phyloP scores from a whole-genome alignment of 306 rosid genomes.

The Sindora glabra region DNA sequence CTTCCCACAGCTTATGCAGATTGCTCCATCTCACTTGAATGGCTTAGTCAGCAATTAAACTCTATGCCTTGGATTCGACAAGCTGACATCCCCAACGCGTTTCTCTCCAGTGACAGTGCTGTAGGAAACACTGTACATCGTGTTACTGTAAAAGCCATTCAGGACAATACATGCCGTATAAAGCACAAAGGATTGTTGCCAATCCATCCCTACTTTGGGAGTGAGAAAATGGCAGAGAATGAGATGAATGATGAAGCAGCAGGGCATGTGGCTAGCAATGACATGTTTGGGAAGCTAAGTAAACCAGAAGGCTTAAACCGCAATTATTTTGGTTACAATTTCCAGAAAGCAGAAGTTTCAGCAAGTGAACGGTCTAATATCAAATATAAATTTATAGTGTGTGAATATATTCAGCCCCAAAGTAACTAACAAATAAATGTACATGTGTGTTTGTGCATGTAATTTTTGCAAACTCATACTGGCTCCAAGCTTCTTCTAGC shows the following conservation, averaged over 20 bases:
- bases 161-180: neutral
- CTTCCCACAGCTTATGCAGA: slow-evolving; percentile 75
- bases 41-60: slow-evolving; percentile 37
- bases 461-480: no score
- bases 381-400: neutral
- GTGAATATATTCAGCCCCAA: neutral
- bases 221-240: slow-evolving; percentile 53
- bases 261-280: slow-evolving; percentile 24
- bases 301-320: slow-evolving; percentile 45
- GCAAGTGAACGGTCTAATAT: slow-evolving; percentile 27
- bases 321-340: slow-evolving; percentile 57
- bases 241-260: slow-evolving; percentile 30
- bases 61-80: slow-evolving; percentile 43
- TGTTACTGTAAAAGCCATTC: slow-evolving; percentile 42
- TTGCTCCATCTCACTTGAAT: slow-evolving; percentile 51
- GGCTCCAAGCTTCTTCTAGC: neutral
- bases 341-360: slow-evolving; percentile 32
- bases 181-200: slow-evolving; percentile 48
- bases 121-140: slow-evolving; percentile 78
- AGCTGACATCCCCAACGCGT: slow-evolving; percentile 55
- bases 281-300: slow-evolving; percentile 57
- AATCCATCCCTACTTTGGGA: slow-evolving; percentile 85
- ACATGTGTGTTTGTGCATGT: neutral
- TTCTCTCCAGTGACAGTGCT: slow-evolving; percentile 86
- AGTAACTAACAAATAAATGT: neutral